Base-by-base conservation (phyloP, 2,329 filamentous ascomycete species). In the Colletotrichum filicis region DNA sequence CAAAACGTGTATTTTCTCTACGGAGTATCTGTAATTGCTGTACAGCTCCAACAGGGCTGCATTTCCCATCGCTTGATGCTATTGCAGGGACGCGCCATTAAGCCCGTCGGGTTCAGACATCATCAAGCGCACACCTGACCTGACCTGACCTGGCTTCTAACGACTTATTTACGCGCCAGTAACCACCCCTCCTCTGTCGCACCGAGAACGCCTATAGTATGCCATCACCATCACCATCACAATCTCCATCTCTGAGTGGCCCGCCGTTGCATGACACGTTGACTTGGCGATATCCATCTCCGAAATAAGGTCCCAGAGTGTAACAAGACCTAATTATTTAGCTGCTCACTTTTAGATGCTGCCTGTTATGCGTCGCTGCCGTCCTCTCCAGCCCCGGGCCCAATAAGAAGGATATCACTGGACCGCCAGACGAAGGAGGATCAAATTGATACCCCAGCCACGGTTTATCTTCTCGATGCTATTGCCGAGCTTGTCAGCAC, bases 31-130 rank as follows among this genome's bases (percentile, higher is more conserved):
- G 37, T 42, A 42, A 42, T 42, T 42, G 37, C 66, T 16, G 12
- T n/a, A 49, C 52, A 72, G 37, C 61, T 30, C 56, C 69, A 37
- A 53, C 65, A 72, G 65, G 69, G 69, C 69, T 72, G 69, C 69
- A 64, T 52, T 26, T 53, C 37, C 37, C 37, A 46, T 60, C 30
- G 22, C 32, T 28, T 53, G 26, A 65, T 24, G 28, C 66, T 56
- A 19, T 66, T 58, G 11, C 53, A 32, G 52, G 37, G 37, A 16
- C 14, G 14, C 37, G 24, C 52, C 14, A 16, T 64, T 64, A 24
- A 30, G 9, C 5, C 46, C 49, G 30, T 32, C 32, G 32, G 32
- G 3, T 55, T 55, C 35, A 42, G 37, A 49, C 42, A n/a, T 49
- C 42, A 19, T 57, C 62, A 46, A 66, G 42, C 52, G 24, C 32